A percentile compares a stretch with the other conserved stretches of the same genome.
Conservation (phyloP, 1,139 yeast species). For the Nakaseomyces sp. region DNA sequence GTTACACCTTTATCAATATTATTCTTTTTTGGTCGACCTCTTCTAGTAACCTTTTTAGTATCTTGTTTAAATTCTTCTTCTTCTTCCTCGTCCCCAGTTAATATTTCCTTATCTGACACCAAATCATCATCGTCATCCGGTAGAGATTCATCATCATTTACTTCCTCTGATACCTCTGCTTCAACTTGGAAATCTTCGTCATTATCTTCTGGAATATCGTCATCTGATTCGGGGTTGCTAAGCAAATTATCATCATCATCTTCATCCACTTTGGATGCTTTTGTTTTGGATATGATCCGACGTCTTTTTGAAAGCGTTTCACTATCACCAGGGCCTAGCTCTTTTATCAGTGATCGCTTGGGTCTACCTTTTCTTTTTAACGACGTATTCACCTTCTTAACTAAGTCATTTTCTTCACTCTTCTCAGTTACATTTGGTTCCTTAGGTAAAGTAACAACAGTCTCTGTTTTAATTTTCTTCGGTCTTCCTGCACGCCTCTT, state of each 20-base stretch:
- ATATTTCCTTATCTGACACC: conserved; percentile 8
- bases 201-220: conserved; percentile 3
- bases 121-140: background rate
- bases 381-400: conserved; percentile 6
- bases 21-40: conserved; percentile 8
- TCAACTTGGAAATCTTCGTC: conserved; percentile 9
- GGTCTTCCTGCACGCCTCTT: conserved; percentile 3
- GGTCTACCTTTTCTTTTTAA: conserved; percentile 14
- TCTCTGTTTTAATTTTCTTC: background rate
- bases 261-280: too few species aligned
- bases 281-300: too few species aligned
- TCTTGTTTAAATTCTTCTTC: conserved; percentile 8
- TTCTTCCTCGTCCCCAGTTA: conserved; percentile 1
- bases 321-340: background rate
- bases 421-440: background rate
- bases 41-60: conserved; percentile 8
- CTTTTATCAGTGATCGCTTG: conserved; percentile 12
- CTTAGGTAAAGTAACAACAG: conserved; percentile 3
- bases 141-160: background rate
- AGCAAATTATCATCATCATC: background rate
- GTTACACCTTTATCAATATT: background rate
- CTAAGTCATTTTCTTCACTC: background rate
- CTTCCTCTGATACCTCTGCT: background rate
- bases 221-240: background rate
- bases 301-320: background rate